Evolutionary conservation across 345 rosid species (phyloP), one percentile per base, ranked within the genome.

Genomic region (Gossypioides kirkii): DNA sequence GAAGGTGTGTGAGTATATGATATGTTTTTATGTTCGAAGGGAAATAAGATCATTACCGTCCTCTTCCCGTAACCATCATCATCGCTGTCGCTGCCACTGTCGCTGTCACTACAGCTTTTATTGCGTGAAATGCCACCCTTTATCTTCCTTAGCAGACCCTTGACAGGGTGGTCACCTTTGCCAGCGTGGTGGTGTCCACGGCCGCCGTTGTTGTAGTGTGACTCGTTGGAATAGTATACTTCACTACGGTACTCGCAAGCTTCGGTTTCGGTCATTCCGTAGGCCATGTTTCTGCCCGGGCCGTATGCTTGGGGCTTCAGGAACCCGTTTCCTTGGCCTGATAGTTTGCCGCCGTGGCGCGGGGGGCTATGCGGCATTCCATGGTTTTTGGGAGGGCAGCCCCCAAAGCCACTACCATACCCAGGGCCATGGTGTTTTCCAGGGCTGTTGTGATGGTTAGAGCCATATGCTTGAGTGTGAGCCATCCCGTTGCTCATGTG

Each of bases 61-160:
- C 10, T 36, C 49, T 2, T 70, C 18, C n/a, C 3, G 0, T 18
- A 36, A 22, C 18, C 47, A n/a, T 11, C n/a, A 3, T 11, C 22
- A 0, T 52, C 61, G 3, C 25, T 16, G n/a, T 36, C 73, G n/a
- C 73, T 52, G 36, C 22, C 50, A 18, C 6, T 1, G 46, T 32
- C 47, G 22, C 61, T 53, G 49, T 69, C 73, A 13, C 61, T 36
- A 49, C 49, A n/a, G 28, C 61, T 36, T 0, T 8, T 11, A 0
- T 70, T 32, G 2, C 61, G 61, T 0, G 61, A 52, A 18, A 69
- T 18, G 12, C 73, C 46, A 32, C 12, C 28, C 28, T 69, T 69
- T 28, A 69, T 52, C 16, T 36, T 69, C n/a, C 73, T 28, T 11
- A 69, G 28, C 26, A 69, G 45, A 17, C 47, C 73, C 73, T 38